These are phyloP conservation scores for Stenogyne calaminthoides DNA, from an alignment of 305 asterid species.

Conservation along the genomic window DNA sequence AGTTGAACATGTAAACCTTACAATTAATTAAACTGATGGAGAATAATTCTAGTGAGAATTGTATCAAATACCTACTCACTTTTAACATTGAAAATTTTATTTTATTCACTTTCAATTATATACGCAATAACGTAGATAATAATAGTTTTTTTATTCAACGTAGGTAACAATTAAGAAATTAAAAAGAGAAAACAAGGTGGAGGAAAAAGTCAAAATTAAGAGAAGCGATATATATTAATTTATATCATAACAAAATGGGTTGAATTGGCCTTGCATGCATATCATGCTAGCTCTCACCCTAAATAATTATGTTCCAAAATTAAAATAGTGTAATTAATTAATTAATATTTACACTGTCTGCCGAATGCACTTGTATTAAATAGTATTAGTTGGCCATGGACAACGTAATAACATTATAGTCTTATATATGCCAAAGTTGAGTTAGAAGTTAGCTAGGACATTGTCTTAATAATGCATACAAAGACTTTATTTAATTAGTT, in stretches of 20 bases:
- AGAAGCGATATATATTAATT: neutral
- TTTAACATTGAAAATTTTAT: no score
- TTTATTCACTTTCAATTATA: no score
- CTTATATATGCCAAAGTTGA: neutral
- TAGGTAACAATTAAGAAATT: neutral
- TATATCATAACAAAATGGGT: neutral
- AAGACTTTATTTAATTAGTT: neutral
- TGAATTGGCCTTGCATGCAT: slow-evolving; percentile 24
- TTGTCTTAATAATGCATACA: slow-evolving; percentile 5
- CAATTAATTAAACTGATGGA: neutral
- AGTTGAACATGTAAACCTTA: neutral
- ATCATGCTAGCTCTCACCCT: neutral
- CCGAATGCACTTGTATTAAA: neutral
- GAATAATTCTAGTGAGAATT: no score
- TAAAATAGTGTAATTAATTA: neutral
- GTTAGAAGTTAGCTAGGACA: neutral
- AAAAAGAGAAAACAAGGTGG: neutral
- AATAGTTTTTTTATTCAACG: no score
- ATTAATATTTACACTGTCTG: neutral
- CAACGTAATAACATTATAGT: neutral
- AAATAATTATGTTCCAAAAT: neutral
- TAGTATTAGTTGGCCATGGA: neutral
- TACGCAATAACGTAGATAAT: no score
- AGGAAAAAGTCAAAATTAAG: slow-evolving; percentile 22
- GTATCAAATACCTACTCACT: no score